Evolutionary conservation across 805 yeast species (phyloP).

Genomic region (Naumovozyma dairenensis): DNA sequence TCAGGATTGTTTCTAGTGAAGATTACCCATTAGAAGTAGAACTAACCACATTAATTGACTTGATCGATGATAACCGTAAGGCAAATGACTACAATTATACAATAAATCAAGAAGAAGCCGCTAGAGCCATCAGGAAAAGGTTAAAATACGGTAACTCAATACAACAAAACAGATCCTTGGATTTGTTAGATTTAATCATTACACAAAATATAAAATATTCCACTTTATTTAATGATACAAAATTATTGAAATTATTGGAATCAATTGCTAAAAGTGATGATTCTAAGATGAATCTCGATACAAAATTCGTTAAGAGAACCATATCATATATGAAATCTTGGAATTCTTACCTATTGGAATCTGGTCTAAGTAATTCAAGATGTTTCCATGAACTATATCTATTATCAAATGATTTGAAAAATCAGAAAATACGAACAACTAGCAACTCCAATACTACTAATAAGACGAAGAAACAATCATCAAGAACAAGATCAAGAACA

Average conservation of each 20-base stretch:
- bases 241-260: slow-evolving; percentile 53
- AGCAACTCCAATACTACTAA: background rate
- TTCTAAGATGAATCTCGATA: slow-evolving; percentile 27
- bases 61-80: slow-evolving; percentile 32
- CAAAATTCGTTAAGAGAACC: slow-evolving; percentile 34
- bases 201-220: slow-evolving; percentile 28
- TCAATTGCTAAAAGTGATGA: slow-evolving; percentile 14
- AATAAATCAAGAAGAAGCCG: slow-evolving; percentile 57
- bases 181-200: slow-evolving; percentile 47
- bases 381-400: background rate
- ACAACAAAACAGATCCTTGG: slow-evolving; percentile 63
- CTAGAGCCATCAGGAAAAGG: slow-evolving; percentile 80
- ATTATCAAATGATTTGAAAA: background rate
- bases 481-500: background rate
- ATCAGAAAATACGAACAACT: slow-evolving; percentile 5
- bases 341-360: slow-evolving; percentile 38
- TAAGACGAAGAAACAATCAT: slow-evolving; percentile 1
- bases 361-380: background rate
- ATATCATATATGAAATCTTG: slow-evolving; percentile 52
- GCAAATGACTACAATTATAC: slow-evolving; percentile 13
- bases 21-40: slow-evolving; percentile 29
- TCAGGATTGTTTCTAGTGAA: slow-evolving; percentile 35
- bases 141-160: slow-evolving; percentile 68
- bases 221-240: slow-evolving; percentile 55
- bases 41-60: slow-evolving; percentile 26